Evolutionary conservation across 768 basidiomycete genomes (phyloP).

Genomic region (Psilocybe cubensis): DNA sequence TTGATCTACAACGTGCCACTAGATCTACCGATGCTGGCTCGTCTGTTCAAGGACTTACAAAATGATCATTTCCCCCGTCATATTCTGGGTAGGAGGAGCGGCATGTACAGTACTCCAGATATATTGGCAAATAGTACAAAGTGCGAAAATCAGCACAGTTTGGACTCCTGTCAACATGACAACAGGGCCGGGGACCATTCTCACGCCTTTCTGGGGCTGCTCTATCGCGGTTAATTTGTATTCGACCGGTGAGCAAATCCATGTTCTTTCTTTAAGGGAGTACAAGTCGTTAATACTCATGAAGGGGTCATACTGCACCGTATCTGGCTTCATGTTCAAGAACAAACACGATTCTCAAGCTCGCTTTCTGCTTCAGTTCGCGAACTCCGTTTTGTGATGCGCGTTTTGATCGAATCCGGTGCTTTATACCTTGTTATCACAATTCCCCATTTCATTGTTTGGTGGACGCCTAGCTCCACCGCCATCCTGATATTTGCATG

Average conservation of each 20-base stretch:
- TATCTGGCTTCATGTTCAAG: constrained; percentile 7
- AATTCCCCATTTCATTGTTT: constrained; percentile 12
- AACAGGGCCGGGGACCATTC: constrained; percentile 5
- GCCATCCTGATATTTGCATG: constrained; percentile 9
- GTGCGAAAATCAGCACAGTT: not conserved
- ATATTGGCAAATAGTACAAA: constrained; percentile 14
- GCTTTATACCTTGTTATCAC: constrained; percentile 12
- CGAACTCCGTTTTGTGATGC: constrained; percentile 12
- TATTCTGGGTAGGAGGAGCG: constrained; percentile 6
- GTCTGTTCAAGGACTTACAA: not conserved
- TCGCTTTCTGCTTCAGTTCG: not conserved
- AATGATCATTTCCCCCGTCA: not conserved
- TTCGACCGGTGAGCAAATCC: not conserved
- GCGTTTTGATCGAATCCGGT: constrained; percentile 14
- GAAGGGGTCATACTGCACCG: constrained; percentile 7
- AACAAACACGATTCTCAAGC: not conserved
- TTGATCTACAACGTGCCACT: not conserved
- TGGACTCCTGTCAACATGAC: constrained; percentile 13
- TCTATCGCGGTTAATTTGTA: constrained; percentile 5
- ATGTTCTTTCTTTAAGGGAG: not conserved
- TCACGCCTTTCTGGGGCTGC: constrained; percentile 6
- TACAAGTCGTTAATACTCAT: not conserved
- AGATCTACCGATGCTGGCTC: constrained; percentile 10
- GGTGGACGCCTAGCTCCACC: constrained; percentile 11
- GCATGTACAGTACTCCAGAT: constrained; percentile 7